Percentiles rank a stretch among this genome's conserved stretches.
Conservation (phyloP, 257 asterid genomes). For the Handroanthus guayacan region DNA sequence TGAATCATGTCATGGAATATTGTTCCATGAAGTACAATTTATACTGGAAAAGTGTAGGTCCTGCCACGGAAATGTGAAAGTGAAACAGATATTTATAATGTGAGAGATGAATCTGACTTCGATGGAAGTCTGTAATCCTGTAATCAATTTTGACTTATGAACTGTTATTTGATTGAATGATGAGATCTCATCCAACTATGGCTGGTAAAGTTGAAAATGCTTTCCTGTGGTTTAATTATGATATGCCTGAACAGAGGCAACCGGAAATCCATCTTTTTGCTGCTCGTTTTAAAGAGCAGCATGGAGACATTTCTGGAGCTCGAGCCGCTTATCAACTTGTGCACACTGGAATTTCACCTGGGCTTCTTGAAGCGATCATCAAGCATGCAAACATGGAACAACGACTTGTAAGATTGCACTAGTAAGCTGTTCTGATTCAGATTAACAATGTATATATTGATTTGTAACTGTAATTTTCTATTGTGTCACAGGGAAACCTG, state of each 20-base stretch:
- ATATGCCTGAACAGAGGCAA: conserved; percentile 69
- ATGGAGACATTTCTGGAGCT: conserved; percentile 83
- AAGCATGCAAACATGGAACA: conserved; percentile 98
- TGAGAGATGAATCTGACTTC: background rate
- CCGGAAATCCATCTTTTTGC: conserved; percentile 97
- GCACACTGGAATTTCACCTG: conserved; percentile 93
- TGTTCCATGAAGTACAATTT: background rate
- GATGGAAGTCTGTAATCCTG: background rate
- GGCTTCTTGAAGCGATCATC: conserved; percentile 90
- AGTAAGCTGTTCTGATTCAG: conserved; percentile 12
- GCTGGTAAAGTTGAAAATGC: conserved; percentile 1
- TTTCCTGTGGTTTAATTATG: conserved; percentile 36
- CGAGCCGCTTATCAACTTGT: conserved; percentile 92
- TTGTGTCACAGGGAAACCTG: conserved; percentile 70
- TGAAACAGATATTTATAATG: background rate
- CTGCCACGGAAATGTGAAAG: background rate
- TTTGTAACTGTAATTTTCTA: conserved; percentile 33
- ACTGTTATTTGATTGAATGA: background rate
- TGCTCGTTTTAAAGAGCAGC: conserved; percentile 91
- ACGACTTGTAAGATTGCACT: conserved; percentile 68
- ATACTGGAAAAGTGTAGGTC: background rate
- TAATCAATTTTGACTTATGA: conserved; percentile 3
- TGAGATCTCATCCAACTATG: background rate
- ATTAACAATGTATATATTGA: conserved; percentile 12
- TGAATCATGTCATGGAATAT: background rate